Base-by-base conservation (phyloP, 2,329 filamentous ascomycete genomes). In the Ilyonectria mors-panacis region DNA sequence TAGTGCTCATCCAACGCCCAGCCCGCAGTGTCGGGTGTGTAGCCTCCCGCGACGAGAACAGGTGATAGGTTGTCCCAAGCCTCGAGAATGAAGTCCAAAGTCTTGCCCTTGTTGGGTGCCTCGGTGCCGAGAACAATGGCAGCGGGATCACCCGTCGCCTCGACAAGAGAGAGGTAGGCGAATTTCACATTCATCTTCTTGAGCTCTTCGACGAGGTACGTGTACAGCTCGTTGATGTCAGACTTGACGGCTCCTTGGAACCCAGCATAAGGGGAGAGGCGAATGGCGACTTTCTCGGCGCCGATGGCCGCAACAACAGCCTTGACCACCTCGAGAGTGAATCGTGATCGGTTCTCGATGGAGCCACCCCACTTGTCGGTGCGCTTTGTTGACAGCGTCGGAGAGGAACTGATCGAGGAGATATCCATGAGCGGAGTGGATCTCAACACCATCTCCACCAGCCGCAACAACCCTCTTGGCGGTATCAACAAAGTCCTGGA, bases 391-490 rank as follows among this genome's bases (percentile, higher is more conserved):
- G 7, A 77, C 63, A 0, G 67, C 67, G 50, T 77, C 73, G 0
- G 81, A 86, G 2, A 87, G 81, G 76, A 91, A 91, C 50, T 89
- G 87, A 58, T 89, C 72, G 7, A 89, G 78, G 2, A 91, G 76
- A 70, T 90, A 91, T 1, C 87, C 86, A 54, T 88, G 87, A 3
- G 85, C 85, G 0, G 70, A 79, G 64, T 84, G 80, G 23, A 81
- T 77, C 69, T 93, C 91, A 62, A 93, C 87, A 7, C 86, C 87
- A 73, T 93, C 91, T 45, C 88, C 88, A 0, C 91, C 91, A 7
- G 86, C 87, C 54, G 84, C 83, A 2, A 92, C 75, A 1, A 90
- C 85, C 21, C 86, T 79, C 68, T 84, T 82, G 2, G 83, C 79
- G 1, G 83, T 82, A 1, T 81, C 84, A 2, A 83, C 85, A 79